phyloP scores from a whole-genome alignment of 345 rosid genomes.

The Murraya koenigii region DNA sequence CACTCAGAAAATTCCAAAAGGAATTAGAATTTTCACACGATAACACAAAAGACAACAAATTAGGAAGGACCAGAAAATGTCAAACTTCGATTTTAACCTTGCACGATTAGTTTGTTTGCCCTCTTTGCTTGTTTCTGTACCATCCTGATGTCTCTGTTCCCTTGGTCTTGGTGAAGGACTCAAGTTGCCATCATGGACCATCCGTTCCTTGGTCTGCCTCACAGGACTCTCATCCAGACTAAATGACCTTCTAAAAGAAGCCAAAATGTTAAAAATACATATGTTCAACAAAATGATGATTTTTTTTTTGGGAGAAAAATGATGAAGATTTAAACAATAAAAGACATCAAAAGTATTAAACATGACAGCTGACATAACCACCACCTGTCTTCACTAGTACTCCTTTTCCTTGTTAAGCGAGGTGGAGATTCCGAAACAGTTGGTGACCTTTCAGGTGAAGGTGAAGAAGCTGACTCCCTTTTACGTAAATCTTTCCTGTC shows the following conservation, averaged over 20 bases:
- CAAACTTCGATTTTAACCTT: constrained; percentile 26
- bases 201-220: constrained; percentile 16
- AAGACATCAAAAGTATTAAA: neutral
- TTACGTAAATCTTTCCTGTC: constrained; percentile 19
- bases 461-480: constrained; percentile 21
- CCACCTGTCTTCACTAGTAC: constrained; percentile 37
- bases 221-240: constrained; percentile 28
- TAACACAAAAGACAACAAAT: constrained; percentile 4
- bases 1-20: neutral
- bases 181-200: constrained; percentile 18
- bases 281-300: neutral
- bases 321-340: neutral
- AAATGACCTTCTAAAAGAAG: constrained; percentile 14
- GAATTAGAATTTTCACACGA: constrained; percentile 4
- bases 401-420: constrained; percentile 12
- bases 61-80: neutral
- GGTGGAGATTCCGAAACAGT: constrained; percentile 22
- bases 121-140: constrained; percentile 32
- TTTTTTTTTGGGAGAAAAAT: neutral
- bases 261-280: neutral
- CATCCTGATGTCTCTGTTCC: constrained; percentile 26
- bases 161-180: constrained; percentile 34
- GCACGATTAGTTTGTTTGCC: constrained; percentile 24
- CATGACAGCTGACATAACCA: constrained; percentile 4
- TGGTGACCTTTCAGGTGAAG: constrained; percentile 31